phyloP scores from a whole-genome alignment of 495 filamentous ascomycete genomes.

The Talaromyces proteolyticus region DNA sequence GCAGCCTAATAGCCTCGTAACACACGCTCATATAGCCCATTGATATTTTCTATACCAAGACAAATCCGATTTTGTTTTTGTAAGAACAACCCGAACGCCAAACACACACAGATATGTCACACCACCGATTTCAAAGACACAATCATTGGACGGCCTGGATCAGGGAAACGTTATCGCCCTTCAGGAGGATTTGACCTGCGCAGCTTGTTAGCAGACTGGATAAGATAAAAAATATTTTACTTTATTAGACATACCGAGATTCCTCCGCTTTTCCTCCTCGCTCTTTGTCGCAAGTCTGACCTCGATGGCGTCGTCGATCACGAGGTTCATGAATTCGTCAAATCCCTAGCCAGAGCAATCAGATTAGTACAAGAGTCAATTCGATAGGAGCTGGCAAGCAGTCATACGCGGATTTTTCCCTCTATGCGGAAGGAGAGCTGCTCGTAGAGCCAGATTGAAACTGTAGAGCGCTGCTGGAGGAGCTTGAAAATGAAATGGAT shows the following conservation, averaged over 20 bases:
- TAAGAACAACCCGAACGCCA: conserved; percentile 3
- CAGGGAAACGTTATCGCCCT: conserved; percentile 94
- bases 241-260: conserved; percentile 58
- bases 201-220: conserved; percentile 16
- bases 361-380: conserved; percentile 1
- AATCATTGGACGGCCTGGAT: conserved; percentile 69
- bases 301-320: conserved; percentile 92
- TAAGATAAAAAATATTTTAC: neutral
- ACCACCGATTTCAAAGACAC: conserved; percentile 13
- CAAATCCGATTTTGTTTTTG: neutral
- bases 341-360: conserved; percentile 57
- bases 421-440: conserved; percentile 90
- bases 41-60: neutral
- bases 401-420: conserved; percentile 81
- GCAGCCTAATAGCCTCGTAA: conserved; percentile 22
- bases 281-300: conserved; percentile 80
- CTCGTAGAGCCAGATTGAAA: conserved; percentile 95
- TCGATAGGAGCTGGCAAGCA: neutral
- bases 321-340: conserved; percentile 99
- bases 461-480: conserved; percentile 78
- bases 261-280: conserved; percentile 70
- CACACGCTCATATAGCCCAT: neutral
- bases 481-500: conserved; percentile 99
- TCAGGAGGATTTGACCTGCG: conserved; percentile 89
- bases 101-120: conserved; percentile 6